Evolutionary conservation across 805 yeast species (phyloP).

Genomic region (Clavispora asparagi): DNA sequence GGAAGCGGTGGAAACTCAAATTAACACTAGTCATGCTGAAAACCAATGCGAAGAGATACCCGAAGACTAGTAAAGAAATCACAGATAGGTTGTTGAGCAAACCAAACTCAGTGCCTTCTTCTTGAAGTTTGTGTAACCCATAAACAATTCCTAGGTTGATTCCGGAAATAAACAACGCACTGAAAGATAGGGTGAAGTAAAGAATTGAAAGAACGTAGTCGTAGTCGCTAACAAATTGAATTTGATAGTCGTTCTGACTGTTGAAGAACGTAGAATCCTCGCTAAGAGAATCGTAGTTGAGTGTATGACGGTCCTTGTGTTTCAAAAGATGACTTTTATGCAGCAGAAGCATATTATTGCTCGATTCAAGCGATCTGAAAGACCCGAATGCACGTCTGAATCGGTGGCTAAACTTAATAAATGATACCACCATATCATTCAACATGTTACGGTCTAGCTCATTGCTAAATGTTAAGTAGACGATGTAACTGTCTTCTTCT

Average conservation of each 20-base stretch:
- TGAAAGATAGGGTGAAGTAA: slow-evolving; percentile 30
- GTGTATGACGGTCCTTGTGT: slow-evolving; percentile 6
- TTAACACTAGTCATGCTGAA: slow-evolving; percentile 33
- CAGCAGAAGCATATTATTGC: neutral
- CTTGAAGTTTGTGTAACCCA: slow-evolving; percentile 22
- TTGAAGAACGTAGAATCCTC: slow-evolving; percentile 25
- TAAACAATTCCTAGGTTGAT: slow-evolving; percentile 36
- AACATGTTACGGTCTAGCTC: slow-evolving; percentile 16
- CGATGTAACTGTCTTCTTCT: slow-evolving; percentile 18
- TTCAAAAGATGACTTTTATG: neutral
- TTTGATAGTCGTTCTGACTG: slow-evolving; percentile 17
- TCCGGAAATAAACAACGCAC: slow-evolving; percentile 34
- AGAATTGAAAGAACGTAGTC: slow-evolving; percentile 33
- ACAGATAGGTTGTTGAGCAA: slow-evolving; percentile 29
- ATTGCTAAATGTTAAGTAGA: slow-evolving; percentile 17
- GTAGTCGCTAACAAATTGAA: slow-evolving; percentile 27
- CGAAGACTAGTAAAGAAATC: slow-evolving; percentile 25
- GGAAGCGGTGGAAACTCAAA: slow-evolving; percentile 27
- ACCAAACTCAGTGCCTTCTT: slow-evolving; percentile 19
- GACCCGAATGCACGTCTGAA: slow-evolving; percentile 7
- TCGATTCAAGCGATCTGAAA: neutral
- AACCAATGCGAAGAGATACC: slow-evolving; percentile 27
- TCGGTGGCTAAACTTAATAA: slow-evolving; percentile 19
- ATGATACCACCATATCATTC: slow-evolving; percentile 17
- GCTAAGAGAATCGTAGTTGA: slow-evolving; percentile 29